Evolutionary conservation across 2,329 filamentous ascomycete species (phyloP).

Genomic region (Amphichorda felina): DNA sequence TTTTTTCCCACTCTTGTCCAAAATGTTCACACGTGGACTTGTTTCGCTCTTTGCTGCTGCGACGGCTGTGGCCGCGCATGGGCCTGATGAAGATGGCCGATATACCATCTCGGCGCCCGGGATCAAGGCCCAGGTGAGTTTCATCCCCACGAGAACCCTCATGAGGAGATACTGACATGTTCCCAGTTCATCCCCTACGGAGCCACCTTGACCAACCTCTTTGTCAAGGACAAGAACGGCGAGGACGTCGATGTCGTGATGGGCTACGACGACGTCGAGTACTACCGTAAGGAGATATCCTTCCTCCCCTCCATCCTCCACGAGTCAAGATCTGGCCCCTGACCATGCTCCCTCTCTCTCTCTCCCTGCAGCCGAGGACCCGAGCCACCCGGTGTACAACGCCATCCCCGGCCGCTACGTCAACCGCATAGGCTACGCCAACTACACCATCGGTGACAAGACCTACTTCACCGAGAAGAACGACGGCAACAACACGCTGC

Average conservation of each 20-base stretch:
- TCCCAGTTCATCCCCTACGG: constrained; percentile 44
- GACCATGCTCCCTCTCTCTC: no score
- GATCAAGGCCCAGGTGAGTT: constrained; percentile 25
- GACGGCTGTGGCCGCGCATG: neutral
- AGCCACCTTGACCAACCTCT: constrained; percentile 49
- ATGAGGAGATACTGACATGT: neutral
- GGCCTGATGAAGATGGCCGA: constrained; percentile 17
- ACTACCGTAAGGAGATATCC: constrained; percentile 32
- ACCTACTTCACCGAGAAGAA: constrained; percentile 43
- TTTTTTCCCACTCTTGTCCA: no score
- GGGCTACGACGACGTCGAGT: constrained; percentile 48
- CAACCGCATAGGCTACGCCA: constrained; percentile 49
- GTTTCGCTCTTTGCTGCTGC: constrained; percentile 1
- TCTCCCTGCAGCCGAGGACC: constrained; percentile 29
- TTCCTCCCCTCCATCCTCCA: neutral
- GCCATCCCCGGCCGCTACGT: constrained; percentile 52
- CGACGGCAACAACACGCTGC: constrained; percentile 41
- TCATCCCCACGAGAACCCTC: neutral
- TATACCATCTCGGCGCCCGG: constrained; percentile 21
- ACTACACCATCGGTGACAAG: constrained; percentile 39
- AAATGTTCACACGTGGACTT: no score
- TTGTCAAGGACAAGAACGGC: constrained; percentile 49
- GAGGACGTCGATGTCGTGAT: constrained; percentile 51
- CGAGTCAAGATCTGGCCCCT: no score
- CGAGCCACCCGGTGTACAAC: constrained; percentile 47